A percentile compares a stretch with the other conserved stretches of the same genome.
Conservation (phyloP, 371 early-diverging fungal species). For the Syncephalastrum contaminatum region DNA sequence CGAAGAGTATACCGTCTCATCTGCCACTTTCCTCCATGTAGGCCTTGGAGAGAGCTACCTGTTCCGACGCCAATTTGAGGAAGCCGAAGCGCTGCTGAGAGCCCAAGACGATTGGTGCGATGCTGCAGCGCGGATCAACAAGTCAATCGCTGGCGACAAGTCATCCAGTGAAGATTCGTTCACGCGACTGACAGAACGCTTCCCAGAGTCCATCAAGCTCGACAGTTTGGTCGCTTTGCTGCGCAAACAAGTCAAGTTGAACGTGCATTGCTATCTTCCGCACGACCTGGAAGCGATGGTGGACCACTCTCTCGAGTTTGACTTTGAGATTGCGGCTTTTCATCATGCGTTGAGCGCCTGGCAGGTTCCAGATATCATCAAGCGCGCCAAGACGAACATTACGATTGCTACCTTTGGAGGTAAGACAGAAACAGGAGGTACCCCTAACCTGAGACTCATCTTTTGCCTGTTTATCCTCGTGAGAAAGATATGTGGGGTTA, state of each 20-base stretch:
- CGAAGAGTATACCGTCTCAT: neutral
- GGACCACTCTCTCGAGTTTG: slow-evolving; percentile 59
- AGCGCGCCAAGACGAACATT: slow-evolving; percentile 57
- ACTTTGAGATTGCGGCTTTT: slow-evolving; percentile 63
- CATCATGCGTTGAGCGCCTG: slow-evolving; percentile 72
- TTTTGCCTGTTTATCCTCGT: neutral
- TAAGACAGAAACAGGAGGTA: slow-evolving; percentile 15
- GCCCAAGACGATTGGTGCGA: slow-evolving; percentile 84
- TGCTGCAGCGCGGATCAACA: slow-evolving; percentile 43
- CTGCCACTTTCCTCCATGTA: slow-evolving; percentile 5
- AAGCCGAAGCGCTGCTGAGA: slow-evolving; percentile 54
- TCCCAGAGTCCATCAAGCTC: slow-evolving; percentile 49
- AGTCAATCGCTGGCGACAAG: slow-evolving; percentile 15
- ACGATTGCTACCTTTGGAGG: slow-evolving; percentile 75
- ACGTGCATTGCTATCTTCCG: slow-evolving; percentile 59
- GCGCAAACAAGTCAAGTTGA: slow-evolving; percentile 54
- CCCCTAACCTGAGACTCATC: neutral
- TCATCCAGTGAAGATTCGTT: slow-evolving; percentile 16
- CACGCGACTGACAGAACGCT: slow-evolving; percentile 36
- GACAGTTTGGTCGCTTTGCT: slow-evolving; percentile 58
- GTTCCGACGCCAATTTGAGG: slow-evolving; percentile 62
- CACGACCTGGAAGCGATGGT: slow-evolving; percentile 63
- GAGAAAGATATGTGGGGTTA: slow-evolving; percentile 54
- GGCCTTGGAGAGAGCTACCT: slow-evolving; percentile 76
- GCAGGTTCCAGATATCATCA: slow-evolving; percentile 54